Conservation (phyloP, 192 early-diverging fungal species). For the Gamsiella multidivaricata region DNA sequence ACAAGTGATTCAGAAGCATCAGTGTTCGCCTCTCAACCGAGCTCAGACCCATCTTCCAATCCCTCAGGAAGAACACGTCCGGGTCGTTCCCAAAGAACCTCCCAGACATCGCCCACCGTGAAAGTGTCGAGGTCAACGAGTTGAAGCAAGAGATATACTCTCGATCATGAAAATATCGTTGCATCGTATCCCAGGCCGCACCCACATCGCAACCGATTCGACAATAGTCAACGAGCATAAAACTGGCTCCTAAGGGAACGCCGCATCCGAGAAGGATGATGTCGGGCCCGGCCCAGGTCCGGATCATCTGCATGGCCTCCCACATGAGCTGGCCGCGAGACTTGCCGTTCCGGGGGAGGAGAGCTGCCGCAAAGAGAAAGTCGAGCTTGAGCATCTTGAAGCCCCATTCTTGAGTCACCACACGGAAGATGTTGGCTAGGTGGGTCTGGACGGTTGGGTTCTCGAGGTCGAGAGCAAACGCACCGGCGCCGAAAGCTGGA, state of each 20-base stretch:
- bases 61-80: constrained; percentile 62
- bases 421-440: constrained; percentile 55
- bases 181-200: constrained; percentile 59
- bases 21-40: constrained; percentile 55
- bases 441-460: constrained; percentile 49
- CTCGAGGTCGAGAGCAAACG: constrained; percentile 61
- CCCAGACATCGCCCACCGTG: constrained; percentile 57
- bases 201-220: constrained; percentile 65
- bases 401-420: constrained; percentile 57
- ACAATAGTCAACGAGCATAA: constrained; percentile 59
- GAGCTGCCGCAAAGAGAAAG: constrained; percentile 63
- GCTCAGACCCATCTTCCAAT: constrained; percentile 55
- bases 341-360: constrained; percentile 54
- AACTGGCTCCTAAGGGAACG: constrained; percentile 58
- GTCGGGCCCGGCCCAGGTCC: constrained; percentile 51
- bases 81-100: constrained; percentile 67
- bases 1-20: constrained; percentile 59
- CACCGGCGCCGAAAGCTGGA: constrained; percentile 56
- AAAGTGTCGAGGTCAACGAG: constrained; percentile 59
- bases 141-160: constrained; percentile 63
- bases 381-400: constrained; percentile 65
- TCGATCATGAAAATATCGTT: constrained; percentile 58
- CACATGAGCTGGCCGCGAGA: constrained; percentile 65
- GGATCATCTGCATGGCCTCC: constrained; percentile 60
- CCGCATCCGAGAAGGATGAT: constrained; percentile 62